Percentiles rank a stretch among this genome's conserved stretches.
Evolutionary conservation across 352 stramenopile species (phyloP).

Genomic region (Phytophthora europaea): DNA sequence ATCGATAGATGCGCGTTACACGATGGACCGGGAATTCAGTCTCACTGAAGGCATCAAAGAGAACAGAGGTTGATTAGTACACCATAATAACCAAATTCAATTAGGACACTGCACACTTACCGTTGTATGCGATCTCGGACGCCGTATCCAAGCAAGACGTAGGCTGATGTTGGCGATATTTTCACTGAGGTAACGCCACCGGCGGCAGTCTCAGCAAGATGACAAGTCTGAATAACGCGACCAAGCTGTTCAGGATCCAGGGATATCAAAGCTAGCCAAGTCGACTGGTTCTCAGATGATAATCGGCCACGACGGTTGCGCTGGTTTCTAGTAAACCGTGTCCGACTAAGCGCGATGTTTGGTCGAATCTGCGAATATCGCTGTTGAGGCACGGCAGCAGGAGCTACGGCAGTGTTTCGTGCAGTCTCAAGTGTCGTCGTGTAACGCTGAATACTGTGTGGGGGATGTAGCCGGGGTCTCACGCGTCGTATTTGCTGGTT

Average conservation of each 20-base stretch:
- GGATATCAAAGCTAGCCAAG: conserved; percentile 87
- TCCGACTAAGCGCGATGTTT: conserved; percentile 87
- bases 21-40: conserved; percentile 86
- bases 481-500: conserved; percentile 86
- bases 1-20: conserved; percentile 90
- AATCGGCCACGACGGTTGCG: conserved; percentile 76
- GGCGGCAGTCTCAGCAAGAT: conserved; percentile 82
- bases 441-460: conserved; percentile 52
- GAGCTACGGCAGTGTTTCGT: conserved; percentile 29
- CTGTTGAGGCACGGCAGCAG: conserved; percentile 53
- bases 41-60: conserved; percentile 50
- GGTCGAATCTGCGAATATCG: conserved; percentile 86
- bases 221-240: conserved; percentile 83
- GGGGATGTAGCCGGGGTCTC: conserved; percentile 66
- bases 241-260: conserved; percentile 83
- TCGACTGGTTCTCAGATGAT: conserved; percentile 87
- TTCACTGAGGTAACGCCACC: conserved; percentile 92
- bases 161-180: conserved; percentile 88
- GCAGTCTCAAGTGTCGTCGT: conserved; percentile 39
- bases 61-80: conserved; percentile 12
- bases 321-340: conserved; percentile 79
- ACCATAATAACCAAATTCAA: background rate
- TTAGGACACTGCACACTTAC: conserved; percentile 37
- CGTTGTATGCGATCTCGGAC: conserved; percentile 87
- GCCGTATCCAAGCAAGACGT: conserved; percentile 88